Conservation (phyloP, 1,139 yeast species). For the Kodamaea derodonti region DNA sequence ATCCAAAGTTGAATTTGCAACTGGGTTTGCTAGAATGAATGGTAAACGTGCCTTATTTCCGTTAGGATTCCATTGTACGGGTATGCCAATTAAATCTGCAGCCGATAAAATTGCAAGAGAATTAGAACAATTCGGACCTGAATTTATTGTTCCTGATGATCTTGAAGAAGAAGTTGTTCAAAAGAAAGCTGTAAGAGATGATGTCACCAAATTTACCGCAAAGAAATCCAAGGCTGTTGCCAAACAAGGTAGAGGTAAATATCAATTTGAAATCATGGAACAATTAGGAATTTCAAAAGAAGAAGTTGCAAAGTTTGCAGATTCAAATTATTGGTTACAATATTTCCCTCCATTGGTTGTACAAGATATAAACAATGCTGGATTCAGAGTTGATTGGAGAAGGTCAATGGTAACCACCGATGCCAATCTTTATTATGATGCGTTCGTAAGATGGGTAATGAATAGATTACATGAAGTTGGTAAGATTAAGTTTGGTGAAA, state of each 20-base stretch:
- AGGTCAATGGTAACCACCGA: constrained; percentile 95
- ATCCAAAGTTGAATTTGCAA: constrained; percentile 89
- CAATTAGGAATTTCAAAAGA: constrained; percentile 84
- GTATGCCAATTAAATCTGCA: constrained; percentile 97
- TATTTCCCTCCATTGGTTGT: constrained; percentile 91
- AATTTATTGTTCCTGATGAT: constrained; percentile 66
- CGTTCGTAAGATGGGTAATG: constrained; percentile 96
- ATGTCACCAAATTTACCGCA: constrained; percentile 85
- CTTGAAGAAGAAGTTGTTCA: constrained; percentile 52
- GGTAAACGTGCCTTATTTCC: constrained; percentile 95
- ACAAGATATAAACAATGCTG: constrained; percentile 74
- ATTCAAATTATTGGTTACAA: constrained; percentile 81
- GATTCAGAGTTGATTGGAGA: constrained; percentile 98
- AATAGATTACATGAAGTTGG: constrained; percentile 80
- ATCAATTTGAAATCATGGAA: constrained; percentile 93
- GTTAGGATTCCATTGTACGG: constrained; percentile 98
- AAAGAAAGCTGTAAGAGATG: constrained; percentile 48
- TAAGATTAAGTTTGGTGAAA: constrained; percentile 95
- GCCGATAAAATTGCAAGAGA: constrained; percentile 96
- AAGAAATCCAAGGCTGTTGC: constrained; percentile 91
- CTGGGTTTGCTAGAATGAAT: constrained; percentile 92
- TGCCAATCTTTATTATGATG: constrained; percentile 90
- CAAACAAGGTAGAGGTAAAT: constrained; percentile 90
- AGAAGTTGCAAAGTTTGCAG: constrained; percentile 84
- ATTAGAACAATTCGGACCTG: constrained; percentile 83